A percentile compares a stretch with the other conserved stretches of the same genome.
Evolutionary conservation across 805 yeast genomes (phyloP).

Genomic region (Ascoidea rubescens): DNA sequence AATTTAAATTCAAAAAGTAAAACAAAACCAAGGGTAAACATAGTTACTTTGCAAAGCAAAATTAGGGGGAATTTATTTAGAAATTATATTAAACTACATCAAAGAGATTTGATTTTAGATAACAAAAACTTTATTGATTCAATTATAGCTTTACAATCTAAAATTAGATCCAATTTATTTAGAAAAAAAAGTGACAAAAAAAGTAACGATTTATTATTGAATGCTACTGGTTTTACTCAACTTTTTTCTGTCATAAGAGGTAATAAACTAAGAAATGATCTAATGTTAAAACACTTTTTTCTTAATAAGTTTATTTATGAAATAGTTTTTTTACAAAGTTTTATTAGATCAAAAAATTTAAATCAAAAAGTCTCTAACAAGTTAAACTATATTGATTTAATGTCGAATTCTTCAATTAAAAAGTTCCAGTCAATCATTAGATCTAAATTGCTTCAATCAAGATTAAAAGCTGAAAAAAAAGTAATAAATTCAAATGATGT

Average conservation of each 20-base stretch:
- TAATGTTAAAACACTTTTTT: not conserved
- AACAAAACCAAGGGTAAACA: conserved; percentile 6
- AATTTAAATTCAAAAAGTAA: conserved; percentile 1
- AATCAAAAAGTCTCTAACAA: not conserved
- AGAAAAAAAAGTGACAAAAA: conserved; percentile 13
- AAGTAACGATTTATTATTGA: conserved; percentile 12
- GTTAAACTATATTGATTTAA: not conserved
- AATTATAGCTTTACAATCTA: conserved; percentile 22
- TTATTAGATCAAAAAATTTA: not conserved
- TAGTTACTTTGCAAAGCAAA: conserved; percentile 24
- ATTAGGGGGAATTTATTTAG: conserved; percentile 27
- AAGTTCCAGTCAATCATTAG: conserved; percentile 4
- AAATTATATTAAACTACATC: conserved; percentile 9
- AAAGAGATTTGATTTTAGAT: conserved; percentile 6
- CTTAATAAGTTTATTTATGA: not conserved
- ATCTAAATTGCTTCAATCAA: not conserved
- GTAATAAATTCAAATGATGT: not conserved
- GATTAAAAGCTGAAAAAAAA: not conserved
- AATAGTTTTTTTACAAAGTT: not conserved
- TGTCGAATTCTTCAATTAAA: not conserved
- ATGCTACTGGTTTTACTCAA: conserved; percentile 16
- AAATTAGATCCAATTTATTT: conserved; percentile 20
- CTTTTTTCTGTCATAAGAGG: conserved; percentile 28
- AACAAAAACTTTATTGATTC: conserved; percentile 10
- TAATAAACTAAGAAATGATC: conserved; percentile 6